Base-by-base conservation (phyloP, 129 eudicot genomes). In the Tagetes patula region DNA sequence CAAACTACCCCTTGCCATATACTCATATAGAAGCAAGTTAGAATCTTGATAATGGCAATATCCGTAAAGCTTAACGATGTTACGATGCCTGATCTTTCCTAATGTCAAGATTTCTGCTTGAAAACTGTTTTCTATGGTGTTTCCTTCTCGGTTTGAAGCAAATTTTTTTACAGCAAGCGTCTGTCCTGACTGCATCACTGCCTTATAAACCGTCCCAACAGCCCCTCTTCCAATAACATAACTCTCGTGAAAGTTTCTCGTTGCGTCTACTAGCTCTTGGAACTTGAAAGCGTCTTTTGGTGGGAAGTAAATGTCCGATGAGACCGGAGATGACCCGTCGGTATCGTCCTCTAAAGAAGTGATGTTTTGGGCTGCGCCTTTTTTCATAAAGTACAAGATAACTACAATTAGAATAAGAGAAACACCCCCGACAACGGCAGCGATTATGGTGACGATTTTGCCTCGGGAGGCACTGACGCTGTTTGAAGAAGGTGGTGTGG, bases 21-120 rank as follows among this genome's bases (percentile, higher is more conserved):
- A 88, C 82, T 95, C 99, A 20, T 95, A 95, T 5, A 95, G 82
- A 56, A 95, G 88, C 76, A 95, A 72, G 79, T 95, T 95, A 1
- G 96, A 95, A n/a, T 90, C 99, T 64, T 95, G 94, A 71, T 86
- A 86, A 66, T 90, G 73, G 80, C 97, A 90, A 69, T 86, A 91
- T 0, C 99, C 99, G 1, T 79, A 95, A 0, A 95, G 85, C 86
- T 95, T 91, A 75, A 95, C 97, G 67, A 95, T 95, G 66, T 95
- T 95, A 27, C 99, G 97, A 61, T 95, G 99, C 81, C 99, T 85
- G 30, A 95, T 95, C 61, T 91, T 95, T 41, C 99, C 99, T 31
- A 95, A 72, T 1, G 99, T 95, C 59, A 81, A 69, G 74, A 95
- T 95, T 86, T 95, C 99, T 0, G 99, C 97, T 34, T 87, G 85